These are phyloP conservation scores for Oryza longistaminata DNA, from an alignment of 176 grass and related monocot genomes.

Conservation along the genomic window DNA sequence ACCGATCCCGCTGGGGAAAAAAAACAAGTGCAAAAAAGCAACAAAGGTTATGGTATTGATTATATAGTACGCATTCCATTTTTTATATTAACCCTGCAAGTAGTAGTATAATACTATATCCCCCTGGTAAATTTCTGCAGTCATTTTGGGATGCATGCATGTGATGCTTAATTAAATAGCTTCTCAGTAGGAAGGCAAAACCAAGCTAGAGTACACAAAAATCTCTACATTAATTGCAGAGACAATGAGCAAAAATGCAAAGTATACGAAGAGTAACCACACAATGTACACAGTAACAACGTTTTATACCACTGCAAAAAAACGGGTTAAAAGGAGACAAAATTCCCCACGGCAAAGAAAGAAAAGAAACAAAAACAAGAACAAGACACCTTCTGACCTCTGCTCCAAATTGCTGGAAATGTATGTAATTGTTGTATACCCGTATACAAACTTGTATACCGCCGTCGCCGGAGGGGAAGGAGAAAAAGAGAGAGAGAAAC, in stretches of 20 bases:
- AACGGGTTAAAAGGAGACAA: not conserved
- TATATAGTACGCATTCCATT: not conserved
- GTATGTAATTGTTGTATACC: slow-evolving; percentile 65
- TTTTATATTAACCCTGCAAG: not conserved
- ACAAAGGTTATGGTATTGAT: not conserved
- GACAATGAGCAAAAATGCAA: too few relatives aligned
- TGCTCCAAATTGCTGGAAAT: slow-evolving; percentile 46
- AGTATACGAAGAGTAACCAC: not conserved
- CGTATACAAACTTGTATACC: slow-evolving; percentile 64
- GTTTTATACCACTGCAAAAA: slow-evolving; percentile 19
- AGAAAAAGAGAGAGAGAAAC: not conserved
- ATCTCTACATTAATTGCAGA: not conserved
- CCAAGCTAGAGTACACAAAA: not conserved
- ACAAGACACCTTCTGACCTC: slow-evolving; percentile 28
- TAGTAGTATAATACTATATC: not conserved
- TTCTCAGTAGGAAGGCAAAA: not conserved
- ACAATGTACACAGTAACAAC: slow-evolving; percentile 14
- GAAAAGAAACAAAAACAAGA: slow-evolving; percentile 19
- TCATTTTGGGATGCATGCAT: slow-evolving; percentile 12
- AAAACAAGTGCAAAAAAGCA: not conserved
- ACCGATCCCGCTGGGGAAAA: not conserved
- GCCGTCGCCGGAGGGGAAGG: slow-evolving; percentile 18
- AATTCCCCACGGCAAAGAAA: slow-evolving; percentile 21
- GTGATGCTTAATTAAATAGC: slow-evolving; percentile 1
- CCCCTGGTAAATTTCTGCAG: not conserved